Evolutionary conservation across 257 asterid genomes (phyloP).

Genomic region (Lithospermum erythrorhizon): DNA sequence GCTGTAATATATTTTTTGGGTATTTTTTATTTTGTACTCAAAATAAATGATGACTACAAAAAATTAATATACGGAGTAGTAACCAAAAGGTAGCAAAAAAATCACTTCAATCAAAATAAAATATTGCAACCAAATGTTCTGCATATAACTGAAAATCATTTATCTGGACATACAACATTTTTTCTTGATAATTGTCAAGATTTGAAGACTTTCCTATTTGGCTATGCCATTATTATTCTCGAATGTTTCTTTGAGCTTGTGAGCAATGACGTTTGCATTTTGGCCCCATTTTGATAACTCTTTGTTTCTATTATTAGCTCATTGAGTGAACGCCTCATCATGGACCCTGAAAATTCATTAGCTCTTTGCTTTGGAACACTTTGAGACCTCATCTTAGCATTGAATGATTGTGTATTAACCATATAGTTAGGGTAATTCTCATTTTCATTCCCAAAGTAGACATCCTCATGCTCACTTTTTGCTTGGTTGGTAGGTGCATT

Average conservation of each 20-base stretch:
- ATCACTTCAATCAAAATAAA: too few species aligned
- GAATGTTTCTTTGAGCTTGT: constrained; percentile 46
- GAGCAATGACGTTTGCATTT: constrained; percentile 62
- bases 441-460: constrained; percentile 17
- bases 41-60: too few species aligned
- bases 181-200: constrained; percentile 12
- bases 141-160: too few species aligned
- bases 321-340: constrained; percentile 31
- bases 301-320: constrained; percentile 51
- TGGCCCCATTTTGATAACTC: constrained; percentile 49
- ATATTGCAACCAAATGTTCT: too few species aligned
- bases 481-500: constrained; percentile 31
- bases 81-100: too few species aligned
- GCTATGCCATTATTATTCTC: constrained; percentile 41
- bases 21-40: too few species aligned
- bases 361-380: constrained; percentile 80
- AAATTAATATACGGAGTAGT: too few species aligned
- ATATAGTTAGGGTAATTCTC: constrained; percentile 46
- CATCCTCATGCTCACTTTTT: constrained; percentile 34
- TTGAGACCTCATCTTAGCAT: constrained; percentile 60
- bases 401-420: constrained; percentile 75
- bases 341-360: constrained; percentile 23
- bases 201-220: constrained; percentile 40
- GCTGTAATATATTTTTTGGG: too few species aligned
- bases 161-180: background rate